phyloP scores from a whole-genome alignment of 306 rosid genomes.

The Quercus parvula region DNA sequence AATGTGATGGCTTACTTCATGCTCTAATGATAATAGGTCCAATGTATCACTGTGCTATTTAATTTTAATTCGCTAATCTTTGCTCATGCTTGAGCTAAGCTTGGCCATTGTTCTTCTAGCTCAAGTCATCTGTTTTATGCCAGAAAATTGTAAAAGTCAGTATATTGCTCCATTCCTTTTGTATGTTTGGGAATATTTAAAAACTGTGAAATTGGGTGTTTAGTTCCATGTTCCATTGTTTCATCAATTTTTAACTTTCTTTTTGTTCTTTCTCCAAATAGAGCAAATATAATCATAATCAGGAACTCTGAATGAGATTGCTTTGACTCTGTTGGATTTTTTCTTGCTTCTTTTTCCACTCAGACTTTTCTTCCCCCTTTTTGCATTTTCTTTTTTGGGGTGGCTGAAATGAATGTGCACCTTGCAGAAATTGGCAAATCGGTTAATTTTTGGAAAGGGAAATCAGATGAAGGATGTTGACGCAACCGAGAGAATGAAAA shows the following conservation, averaged over 20 bases:
- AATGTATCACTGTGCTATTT: background rate
- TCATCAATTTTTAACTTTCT: background rate
- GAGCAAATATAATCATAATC: background rate
- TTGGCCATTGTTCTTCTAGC: background rate
- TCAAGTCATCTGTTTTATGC: background rate
- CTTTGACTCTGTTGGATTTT: background rate
- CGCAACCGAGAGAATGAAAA: conserved; percentile 52
- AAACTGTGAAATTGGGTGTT: background rate
- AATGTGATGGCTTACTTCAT: background rate
- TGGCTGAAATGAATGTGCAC: conserved; percentile 26
- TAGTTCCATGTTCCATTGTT: background rate
- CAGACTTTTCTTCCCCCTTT: background rate
- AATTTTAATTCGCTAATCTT: background rate
- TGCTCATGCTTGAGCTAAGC: background rate
- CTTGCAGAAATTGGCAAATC: conserved; percentile 66
- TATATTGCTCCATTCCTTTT: background rate
- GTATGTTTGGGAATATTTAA: background rate
- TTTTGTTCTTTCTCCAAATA: background rate
- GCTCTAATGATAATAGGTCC: background rate
- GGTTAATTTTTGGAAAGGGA: conserved; percentile 70
- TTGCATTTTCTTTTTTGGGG: conserved; percentile 9
- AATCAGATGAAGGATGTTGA: conserved; percentile 40
- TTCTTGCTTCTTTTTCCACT: background rate
- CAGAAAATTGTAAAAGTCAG: background rate
- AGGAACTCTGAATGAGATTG: background rate